Base-by-base conservation (phyloP, 2,329 filamentous ascomycete species). In the Thermothelomyces thermophilus region DNA sequence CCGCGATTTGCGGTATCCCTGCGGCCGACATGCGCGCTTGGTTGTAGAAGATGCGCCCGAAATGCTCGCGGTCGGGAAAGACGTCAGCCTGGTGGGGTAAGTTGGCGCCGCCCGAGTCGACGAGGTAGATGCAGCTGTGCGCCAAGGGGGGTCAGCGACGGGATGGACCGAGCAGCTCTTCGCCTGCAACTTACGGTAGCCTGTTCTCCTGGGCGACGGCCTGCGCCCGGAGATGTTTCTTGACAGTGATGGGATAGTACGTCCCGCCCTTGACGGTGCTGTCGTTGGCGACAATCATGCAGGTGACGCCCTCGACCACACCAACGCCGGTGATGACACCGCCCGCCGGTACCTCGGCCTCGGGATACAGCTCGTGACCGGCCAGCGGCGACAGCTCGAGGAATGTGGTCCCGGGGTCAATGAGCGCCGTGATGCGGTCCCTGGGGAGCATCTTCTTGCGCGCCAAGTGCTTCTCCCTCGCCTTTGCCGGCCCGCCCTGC, bases 21-120 rank as follows among this genome's bases (percentile, higher is more conserved):
- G 84, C 72, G 2, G 86, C 79, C 59, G 87, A 93, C 90, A 97
- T 95, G 62, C 88, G 78, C 2, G 93, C 91, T 69, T 98, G 91
- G 71, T 98, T 96, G 76, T 86, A 98, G 75, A 98, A 98, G 65
- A 97, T 95, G 58, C 91, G 87, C 31, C 91, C 90, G 64, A 98
- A 97, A 68, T 97, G 91, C 48, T 96, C 89, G 57, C 84, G 79
- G 67, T 97, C 91, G 1, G 91, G 93, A 67, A 98, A 97, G 50
- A 97, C 91, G 64, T 96, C 88, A 33, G 90, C 86, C 70, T 98
- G 91, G 63, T 96, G 87, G 13, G 90, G 93, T 16, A 98, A 79
- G 67, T 97, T 96, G 51, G 90, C 93, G 56, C 91, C 91, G 41
- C 93, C 91, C 5, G 90, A 95, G 66, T 98, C 91, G 50, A 97